phyloP scores from a whole-genome alignment of 768 basidiomycete genomes.

The Chalciporus sphaerocephalus region DNA sequence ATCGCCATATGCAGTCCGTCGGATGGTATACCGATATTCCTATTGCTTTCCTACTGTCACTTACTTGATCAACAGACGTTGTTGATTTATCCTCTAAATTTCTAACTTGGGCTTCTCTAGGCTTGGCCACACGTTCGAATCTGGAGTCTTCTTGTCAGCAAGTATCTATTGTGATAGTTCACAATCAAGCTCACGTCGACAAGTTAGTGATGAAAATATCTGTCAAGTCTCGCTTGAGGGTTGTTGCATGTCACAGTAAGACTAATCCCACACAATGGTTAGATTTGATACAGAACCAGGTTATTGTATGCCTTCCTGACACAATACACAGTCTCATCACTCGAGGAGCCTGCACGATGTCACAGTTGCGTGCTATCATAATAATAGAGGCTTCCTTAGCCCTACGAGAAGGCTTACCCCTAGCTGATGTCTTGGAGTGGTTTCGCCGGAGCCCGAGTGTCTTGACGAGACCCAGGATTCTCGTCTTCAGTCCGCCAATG shows the following conservation, averaged over 20 bases:
- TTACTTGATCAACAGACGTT: conserved; percentile 14
- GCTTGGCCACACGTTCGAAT: background rate
- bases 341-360: conserved; percentile 36
- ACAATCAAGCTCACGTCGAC: conserved; percentile 13
- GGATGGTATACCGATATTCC: conserved; percentile 13
- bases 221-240: conserved; percentile 14
- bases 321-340: conserved; percentile 38
- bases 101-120: conserved; percentile 15
- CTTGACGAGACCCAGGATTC: conserved; percentile 39
- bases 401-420: conserved; percentile 36
- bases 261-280: conserved; percentile 16
- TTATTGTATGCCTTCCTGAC: conserved; percentile 39
- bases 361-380: conserved; percentile 43
- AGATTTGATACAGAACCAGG: conserved; percentile 26
- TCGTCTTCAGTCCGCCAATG: conserved; percentile 35
- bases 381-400: conserved; percentile 40
- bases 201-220: conserved; percentile 13
- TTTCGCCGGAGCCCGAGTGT: conserved; percentile 39
- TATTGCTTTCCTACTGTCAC: background rate
- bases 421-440: conserved; percentile 43
- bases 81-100: conserved; percentile 17
- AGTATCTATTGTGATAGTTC: conserved; percentile 18
- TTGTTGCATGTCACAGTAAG: conserved; percentile 10
- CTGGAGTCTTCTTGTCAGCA: conserved; percentile 1
- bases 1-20: conserved; percentile 16